phyloP scores from a whole-genome alignment of 805 yeast species.

The Pichia insulana region DNA sequence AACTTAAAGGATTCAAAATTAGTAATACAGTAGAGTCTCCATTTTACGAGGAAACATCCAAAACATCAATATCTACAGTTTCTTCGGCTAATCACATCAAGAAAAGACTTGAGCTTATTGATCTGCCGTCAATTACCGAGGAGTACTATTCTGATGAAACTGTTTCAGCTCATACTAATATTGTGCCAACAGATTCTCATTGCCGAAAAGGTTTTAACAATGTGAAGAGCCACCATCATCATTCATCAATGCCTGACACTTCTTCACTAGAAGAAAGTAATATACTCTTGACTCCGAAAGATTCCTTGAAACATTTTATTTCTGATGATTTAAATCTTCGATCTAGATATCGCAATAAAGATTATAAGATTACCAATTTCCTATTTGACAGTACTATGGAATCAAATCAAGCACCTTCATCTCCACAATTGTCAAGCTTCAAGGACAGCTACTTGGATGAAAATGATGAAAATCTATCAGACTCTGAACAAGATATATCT shows the following conservation, averaged over 20 bases:
- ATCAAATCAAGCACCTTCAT: conserved; percentile 9
- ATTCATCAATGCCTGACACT: conserved; percentile 20
- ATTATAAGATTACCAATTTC: background rate
- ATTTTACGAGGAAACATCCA: background rate
- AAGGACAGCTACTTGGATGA: conserved; percentile 14
- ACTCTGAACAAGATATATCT: no score
- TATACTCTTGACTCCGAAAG: conserved; percentile 7
- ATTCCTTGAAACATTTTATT: conserved; percentile 23
- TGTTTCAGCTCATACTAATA: background rate
- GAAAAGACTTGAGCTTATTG: conserved; percentile 5
- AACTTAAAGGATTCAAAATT: conserved; percentile 7
- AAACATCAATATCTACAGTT: background rate
- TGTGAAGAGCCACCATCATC: conserved; percentile 9
- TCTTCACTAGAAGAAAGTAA: conserved; percentile 5
- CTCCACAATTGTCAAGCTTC: conserved; percentile 16
- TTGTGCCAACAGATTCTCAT: background rate
- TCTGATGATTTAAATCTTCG: conserved; percentile 26
- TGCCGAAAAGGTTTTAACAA: background rate
- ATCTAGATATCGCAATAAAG: conserved; percentile 5
- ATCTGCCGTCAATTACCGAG: conserved; percentile 10
- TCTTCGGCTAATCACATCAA: background rate
- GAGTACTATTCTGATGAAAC: conserved; percentile 2
- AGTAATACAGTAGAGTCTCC: conserved; percentile 4
- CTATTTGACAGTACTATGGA: background rate
- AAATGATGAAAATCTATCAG: background rate